Evolutionary conservation across 1,139 yeast species (phyloP), one percentile per base, ranked within the genome.

Genomic region (Hyphopichia burtonii): DNA sequence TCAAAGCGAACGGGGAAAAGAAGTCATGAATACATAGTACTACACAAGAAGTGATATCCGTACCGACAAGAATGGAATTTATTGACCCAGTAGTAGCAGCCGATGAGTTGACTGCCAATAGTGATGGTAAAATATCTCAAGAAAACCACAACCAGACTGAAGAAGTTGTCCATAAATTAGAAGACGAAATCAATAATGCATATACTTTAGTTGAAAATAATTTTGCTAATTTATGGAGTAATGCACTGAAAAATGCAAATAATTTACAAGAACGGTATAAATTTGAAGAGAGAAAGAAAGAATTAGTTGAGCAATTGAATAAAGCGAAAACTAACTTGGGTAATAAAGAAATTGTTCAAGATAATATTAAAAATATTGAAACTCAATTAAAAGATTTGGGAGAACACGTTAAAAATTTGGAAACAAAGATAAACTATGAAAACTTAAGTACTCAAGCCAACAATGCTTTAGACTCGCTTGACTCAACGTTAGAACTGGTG

Each of bases 401-500:
- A 3, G 50, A 45, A 5, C 49, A 48, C 17, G 49, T 53, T 10
- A 51, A 55, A 31, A 49, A 49, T 34, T 44, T 65, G 30, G 53
- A 55, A 37, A 38, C 41, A 2, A 34, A 43, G 7, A 38, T 43
- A 17, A 39, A 44, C 30, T 34, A 39, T 17, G 22, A 45, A 8
- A 34, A 40, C 14, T 37, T 49, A 12, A 36, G 45, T 8, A 40
- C 38, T 22, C 76, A 74, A 47, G 86, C 91, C 7, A 81, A 74
- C 51, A 54, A 57, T 40, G 83, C 83, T 39, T 68, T 86, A 45
- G 91, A 86, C 53, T 71, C 74, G 6, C 68, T 86, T 42, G 95
- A 86, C 57, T 69, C 77, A 20, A 86, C 80, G 48, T 68, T 87
- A 40, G 95, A 84, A 51, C 69, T 70, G 42, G 78, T 86, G 9